Base-by-base conservation (phyloP, 768 basidiomycete species). In the Mycena kentingensis region DNA sequence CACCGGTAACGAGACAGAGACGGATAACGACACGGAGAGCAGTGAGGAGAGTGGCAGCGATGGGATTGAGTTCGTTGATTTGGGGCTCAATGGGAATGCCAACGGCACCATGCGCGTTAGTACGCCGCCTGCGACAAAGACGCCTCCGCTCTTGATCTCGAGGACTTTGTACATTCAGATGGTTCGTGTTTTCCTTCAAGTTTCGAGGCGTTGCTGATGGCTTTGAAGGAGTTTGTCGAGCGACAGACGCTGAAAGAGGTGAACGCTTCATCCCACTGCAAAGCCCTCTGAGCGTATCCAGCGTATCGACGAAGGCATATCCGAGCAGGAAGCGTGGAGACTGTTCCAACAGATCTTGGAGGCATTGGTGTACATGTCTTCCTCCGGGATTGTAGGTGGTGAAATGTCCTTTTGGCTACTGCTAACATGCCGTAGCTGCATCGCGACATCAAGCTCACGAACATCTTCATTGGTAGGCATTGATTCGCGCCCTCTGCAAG, bases 131-230 rank as follows among this genome's bases (percentile, higher is more conserved):
- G 12, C 26, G 22, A 25, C 22, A 19, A 42, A 42, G 18, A 63
- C 62, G 29, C 53, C 64, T 4, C 58, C 65, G 2, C 74, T 72
- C 13, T 53, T 63, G 49, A 54, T 77, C 37, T 71, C 73, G 16
- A 67, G 89, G 53, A 92, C 87, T 7, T 72, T 97, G 18, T 98
- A 96, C 64, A 98, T 98, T 47, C 93, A 96, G 67, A 98, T 98
- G 94, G 91, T 88, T 32, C 28, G 74, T 44, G 41, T 53, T n/a
- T 5, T 24, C 18, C 28, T 41, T 39, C 10, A 22, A 3, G 28
- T 26, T 21, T 63, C 55, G 35, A 29, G 37, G 13, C 27, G 44
- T 15, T 46, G n/a, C 28, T 5, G 26, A 28, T 19, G 26, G 11
- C 13, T 51, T 42, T 45, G 2, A 60, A 92, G 89, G 92, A 93